Percentiles rank a stretch among this genome's conserved stretches.
phyloP scores from a whole-genome alignment of 306 rosid genomes.

The Morella rubra region DNA sequence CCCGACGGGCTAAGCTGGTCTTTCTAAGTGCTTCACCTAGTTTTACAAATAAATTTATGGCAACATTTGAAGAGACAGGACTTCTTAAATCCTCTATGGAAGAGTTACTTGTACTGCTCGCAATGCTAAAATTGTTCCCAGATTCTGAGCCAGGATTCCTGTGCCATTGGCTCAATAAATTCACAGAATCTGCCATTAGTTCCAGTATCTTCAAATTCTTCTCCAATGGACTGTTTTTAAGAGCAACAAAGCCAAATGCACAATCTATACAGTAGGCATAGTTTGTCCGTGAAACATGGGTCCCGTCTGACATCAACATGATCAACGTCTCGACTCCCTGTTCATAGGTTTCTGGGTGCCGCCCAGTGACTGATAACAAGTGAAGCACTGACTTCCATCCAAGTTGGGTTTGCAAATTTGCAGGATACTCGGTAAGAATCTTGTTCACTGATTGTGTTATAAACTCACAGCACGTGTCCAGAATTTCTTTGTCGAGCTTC shows the following conservation, averaged over 20 bases:
- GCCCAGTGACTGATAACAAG: constrained; percentile 65
- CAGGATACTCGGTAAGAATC: constrained; percentile 58
- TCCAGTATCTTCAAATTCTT: constrained; percentile 74
- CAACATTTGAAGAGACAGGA: constrained; percentile 42
- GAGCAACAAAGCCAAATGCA: constrained; percentile 72
- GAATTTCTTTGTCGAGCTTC: constrained; percentile 86
- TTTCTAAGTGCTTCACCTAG: constrained; percentile 79
- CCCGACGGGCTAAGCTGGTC: constrained; percentile 73
- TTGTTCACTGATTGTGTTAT: constrained; percentile 56
- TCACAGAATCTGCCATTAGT: constrained; percentile 58
- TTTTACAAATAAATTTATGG: constrained; percentile 63
- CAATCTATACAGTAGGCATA: constrained; percentile 68
- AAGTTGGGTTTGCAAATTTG: constrained; percentile 63
- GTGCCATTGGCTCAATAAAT: constrained; percentile 66
- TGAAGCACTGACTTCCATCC: constrained; percentile 88
- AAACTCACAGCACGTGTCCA: constrained; percentile 61
- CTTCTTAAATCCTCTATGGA: constrained; percentile 58
- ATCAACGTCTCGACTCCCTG: constrained; percentile 67
- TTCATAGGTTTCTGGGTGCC: constrained; percentile 69
- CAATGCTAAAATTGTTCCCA: constrained; percentile 38
- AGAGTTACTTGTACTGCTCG: constrained; percentile 59
- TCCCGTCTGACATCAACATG: constrained; percentile 55
- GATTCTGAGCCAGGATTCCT: constrained; percentile 53
- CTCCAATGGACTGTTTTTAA: constrained; percentile 77
- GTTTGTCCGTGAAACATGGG: constrained; percentile 44